Percentiles rank a stretch among this genome's conserved stretches.
Evolutionary conservation across 2,329 filamentous ascomycete genomes (phyloP).

Genomic region (Beauveria bassiana): DNA sequence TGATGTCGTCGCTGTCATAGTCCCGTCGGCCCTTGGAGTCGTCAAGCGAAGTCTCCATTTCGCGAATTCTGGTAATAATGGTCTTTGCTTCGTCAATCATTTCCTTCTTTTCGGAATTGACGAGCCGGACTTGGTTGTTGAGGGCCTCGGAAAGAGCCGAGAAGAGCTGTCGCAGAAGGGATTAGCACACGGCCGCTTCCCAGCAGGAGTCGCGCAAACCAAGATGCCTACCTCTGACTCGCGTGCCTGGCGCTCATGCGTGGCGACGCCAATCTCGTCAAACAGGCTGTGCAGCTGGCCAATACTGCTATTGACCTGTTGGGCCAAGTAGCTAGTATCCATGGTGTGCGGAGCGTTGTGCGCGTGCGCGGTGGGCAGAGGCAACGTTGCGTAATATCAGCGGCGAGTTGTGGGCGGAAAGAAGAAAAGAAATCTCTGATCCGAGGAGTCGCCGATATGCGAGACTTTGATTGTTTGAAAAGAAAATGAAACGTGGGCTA

Average conservation of each 20-base stretch:
- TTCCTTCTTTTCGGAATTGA: slow-evolving; percentile 81
- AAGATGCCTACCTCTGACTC: slow-evolving; percentile 68
- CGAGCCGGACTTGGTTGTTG: slow-evolving; percentile 78
- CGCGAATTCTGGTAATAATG: slow-evolving; percentile 76
- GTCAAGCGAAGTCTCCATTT: slow-evolving; percentile 88
- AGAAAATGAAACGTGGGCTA: neutral
- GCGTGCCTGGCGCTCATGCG: slow-evolving; percentile 81
- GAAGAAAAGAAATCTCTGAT: neutral
- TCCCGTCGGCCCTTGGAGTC: slow-evolving; percentile 60
- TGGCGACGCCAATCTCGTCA: slow-evolving; percentile 94
- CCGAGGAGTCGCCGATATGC: neutral
- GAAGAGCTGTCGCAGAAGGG: slow-evolving; percentile 60
- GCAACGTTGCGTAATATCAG: neutral
- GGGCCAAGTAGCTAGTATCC: slow-evolving; percentile 87
- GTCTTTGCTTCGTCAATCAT: slow-evolving; percentile 84
- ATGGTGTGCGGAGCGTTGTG: slow-evolving; percentile 37
- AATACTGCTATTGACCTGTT: slow-evolving; percentile 93
- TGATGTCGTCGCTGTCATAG: slow-evolving; percentile 60
- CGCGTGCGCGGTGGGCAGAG: neutral
- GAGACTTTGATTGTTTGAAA: neutral
- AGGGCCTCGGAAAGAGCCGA: slow-evolving; percentile 84
- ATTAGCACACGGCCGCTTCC: neutral
- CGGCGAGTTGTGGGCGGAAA: neutral
- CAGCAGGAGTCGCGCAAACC: neutral
- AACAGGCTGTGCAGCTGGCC: slow-evolving; percentile 89